Evolutionary conservation across 495 filamentous ascomycete genomes (phyloP), one percentile per base, ranked within the genome.

Genomic region (Acidiella bohemica): DNA sequence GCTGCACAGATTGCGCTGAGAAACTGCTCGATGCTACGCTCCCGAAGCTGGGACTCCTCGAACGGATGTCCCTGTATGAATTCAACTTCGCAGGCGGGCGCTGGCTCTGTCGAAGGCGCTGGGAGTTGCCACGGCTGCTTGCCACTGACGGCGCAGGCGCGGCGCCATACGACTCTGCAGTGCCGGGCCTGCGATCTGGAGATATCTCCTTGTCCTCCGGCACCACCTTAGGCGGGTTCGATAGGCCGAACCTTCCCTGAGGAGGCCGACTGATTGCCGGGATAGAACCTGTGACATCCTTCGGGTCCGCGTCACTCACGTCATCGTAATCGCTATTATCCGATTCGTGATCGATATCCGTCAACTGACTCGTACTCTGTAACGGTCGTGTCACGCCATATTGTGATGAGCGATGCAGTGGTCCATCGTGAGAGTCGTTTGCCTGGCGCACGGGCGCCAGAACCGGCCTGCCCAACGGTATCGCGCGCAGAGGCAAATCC

Each of bases 1-100:
- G 60, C 16, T 50, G 16, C 2, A 39, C 47, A 18, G 54, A 35
- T 22, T 34, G 32, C 19, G 23, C 33, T 18, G 47, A 49, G 37
- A 29, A 40, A 19, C 21, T 53, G 41, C 56, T 51, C 19, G 59
- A 62, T 9, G 39, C 56, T 49, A 67, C 48, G 68, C 81, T 66
- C 47, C 74, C 67, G 19, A 84, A 63, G 47, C 84, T 92, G 1
- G 84, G 81, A 54, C 79, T 93, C 26, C 80, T 71, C 6, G 75
- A 62, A 23, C 53, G 63, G 13, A 76, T 67, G 49, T 93, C 83
- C 5, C 29, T 34, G 75, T 75, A 32, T 70, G 70, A 30, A 83
- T 75, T 22, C 81, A 84, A 49, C 64, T 90, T 84, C 65, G 66
- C 33, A 74, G 73, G 41, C 75, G 73, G 46, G 69, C 70, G 19